Conservation (phyloP, 2,329 filamentous ascomycete species). For the Tolypocladium tropicale region DNA sequence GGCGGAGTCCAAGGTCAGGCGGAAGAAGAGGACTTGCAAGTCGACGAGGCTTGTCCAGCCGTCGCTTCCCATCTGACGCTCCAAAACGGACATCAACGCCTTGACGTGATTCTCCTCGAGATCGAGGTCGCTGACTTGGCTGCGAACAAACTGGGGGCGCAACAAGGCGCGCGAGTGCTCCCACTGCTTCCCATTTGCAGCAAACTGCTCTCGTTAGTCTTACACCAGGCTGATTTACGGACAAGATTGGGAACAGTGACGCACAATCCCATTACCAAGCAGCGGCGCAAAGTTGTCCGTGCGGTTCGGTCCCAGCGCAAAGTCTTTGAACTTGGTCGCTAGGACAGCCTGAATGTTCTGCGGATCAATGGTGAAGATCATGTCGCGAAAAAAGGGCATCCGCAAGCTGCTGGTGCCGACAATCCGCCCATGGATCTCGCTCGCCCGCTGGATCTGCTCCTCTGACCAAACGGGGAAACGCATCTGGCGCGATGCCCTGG, state of each 20-base stretch:
- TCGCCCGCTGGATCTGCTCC: conserved; percentile 2
- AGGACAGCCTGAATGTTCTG: conserved; percentile 18
- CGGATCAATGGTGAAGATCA: conserved; percentile 13
- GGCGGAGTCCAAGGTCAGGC: conserved; percentile 35
- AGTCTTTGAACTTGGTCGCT: conserved; percentile 15
- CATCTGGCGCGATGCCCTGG: conserved; percentile 7
- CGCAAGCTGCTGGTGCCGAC: conserved; percentile 9
- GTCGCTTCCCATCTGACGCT: conserved; percentile 15
- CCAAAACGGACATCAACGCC: conserved; percentile 15
- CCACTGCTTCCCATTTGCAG: conserved; percentile 24
- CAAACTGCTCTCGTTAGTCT: conserved; percentile 12
- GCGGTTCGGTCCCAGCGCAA: conserved; percentile 11
- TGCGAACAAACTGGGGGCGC: conserved; percentile 28
- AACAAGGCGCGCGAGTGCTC: conserved; percentile 26
- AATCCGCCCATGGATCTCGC: conserved; percentile 4
- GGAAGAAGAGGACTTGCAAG: conserved; percentile 36
- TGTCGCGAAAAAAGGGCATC: conserved; percentile 9
- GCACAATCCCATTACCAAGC: conserved; percentile 30
- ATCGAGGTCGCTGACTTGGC: conserved; percentile 32
- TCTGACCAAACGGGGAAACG: conserved; percentile 7
- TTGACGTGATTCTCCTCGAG: conserved; percentile 28
- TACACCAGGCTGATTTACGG: neutral
- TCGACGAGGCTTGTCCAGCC: conserved; percentile 27
- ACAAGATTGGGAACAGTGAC: neutral
- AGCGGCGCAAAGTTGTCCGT: conserved; percentile 22